Evolutionary conservation across 352 stramenopile species (phyloP), one percentile per base, ranked within the genome.

Genomic region (Thraustotheca clavata): DNA sequence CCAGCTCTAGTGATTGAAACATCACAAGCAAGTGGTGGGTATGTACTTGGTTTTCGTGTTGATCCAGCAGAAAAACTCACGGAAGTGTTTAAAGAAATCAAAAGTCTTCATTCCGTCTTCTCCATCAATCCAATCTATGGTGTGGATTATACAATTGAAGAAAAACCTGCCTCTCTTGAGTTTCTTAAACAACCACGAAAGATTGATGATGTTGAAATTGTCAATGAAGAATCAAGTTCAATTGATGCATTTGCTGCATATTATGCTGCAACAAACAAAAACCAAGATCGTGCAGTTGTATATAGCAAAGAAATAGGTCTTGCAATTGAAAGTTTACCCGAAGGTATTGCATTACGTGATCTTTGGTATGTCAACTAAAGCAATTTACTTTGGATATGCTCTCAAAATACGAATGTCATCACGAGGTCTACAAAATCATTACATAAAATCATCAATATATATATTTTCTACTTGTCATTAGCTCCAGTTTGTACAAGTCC

Each of bases 11-110:
- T 97, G 8, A 75, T 97, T 31, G 88, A 96, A 69, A 98, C 91
- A 0, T 90, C 79, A 0, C 67, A 68, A 0, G 71, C 67, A 3
- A 88, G 79, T 39, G 90, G 90, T 8, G 83, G 86, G 7, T 98
- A 97, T 73, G 91, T 96, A 48, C 71, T 98, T 24, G 89, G 89
- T 29, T 98, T 98, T 67, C 79, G 86, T 18, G 70, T 98, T 29
- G 89, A 97, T 62, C 91, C 91, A 0, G 72, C 88, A 32, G 88
- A 96, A 39, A 72, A 77, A 16, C 71, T 96, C 33, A 70, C 91
- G 6, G 83, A 94, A 48, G 72, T 96, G 9, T 93, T 90, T 71
- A 80, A 90, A 68, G 83, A 92, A 68, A 86, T 94, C 50, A 80
- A 86, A 63, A 87, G 78, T n/a, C 68, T 94, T 36, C 82, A 93